Base-by-base conservation (phyloP, 2,329 filamentous ascomycete species). In the Fusarium lateritium region DNA sequence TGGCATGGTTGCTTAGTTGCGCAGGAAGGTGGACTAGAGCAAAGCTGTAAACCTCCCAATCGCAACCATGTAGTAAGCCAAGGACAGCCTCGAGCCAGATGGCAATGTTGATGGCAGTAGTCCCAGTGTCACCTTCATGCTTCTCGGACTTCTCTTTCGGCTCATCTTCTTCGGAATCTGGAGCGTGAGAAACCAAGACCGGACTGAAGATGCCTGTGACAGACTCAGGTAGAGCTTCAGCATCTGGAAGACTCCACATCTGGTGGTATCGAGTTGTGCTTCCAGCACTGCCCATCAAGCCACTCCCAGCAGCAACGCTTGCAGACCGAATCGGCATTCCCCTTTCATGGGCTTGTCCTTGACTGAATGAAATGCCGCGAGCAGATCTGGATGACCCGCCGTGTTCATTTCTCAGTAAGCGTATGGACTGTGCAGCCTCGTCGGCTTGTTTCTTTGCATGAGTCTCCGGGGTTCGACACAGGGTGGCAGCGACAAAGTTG, bases 21-120 rank as follows among this genome's bases (percentile, higher is more conserved):
- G 93, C 91, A 2, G 94, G 92, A 11, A 98, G 83, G 77, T 97
- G 93, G 7, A 94, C 92, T 31, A 99, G 83, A 19, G 95, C 87
- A 76, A 95, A 98, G 79, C 93, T 95, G 83, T 97, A 97, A 2
- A 97, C 84, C 76, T 98, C 94, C 94, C 95, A 98, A 65, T 96
- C 91, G 47, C 89, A 88, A 40, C 91, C 92, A 56, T 89, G 86
- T 43, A 97, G 81, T n/a, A 96, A 82, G n/a, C 85, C 84, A 26
- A 93, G 87, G 38, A 97, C 84, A 13, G 89, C 85, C 67, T 94
- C 92, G n/a, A 97, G 84, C 92, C 94, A 97, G 40, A 85, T 79
- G 15, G 85, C 84, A 46, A 91, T 85, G 55, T 89, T 86, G 55
- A 94, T 80, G 9, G 85, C 79, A 3, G 81, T 79, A n/a, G 80